Conservation (phyloP, 108 stramenopile species). For the Aurantiochytrium sp. region DNA sequence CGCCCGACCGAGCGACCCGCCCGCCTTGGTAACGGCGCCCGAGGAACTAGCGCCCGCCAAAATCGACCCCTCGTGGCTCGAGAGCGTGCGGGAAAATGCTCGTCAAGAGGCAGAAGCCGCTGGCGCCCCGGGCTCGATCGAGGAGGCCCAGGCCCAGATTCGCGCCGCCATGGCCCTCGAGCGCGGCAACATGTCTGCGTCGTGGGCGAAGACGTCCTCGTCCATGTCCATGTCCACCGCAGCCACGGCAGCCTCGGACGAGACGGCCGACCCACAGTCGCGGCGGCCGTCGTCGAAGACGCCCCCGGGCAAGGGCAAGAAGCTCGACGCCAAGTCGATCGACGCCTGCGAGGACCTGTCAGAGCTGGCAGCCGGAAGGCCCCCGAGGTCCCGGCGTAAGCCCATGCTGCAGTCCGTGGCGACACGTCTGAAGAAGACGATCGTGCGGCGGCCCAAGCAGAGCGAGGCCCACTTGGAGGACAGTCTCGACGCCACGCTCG, state of each 20-base stretch:
- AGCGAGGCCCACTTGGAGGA: background rate
- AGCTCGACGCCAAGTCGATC: background rate
- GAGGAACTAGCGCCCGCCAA: background rate
- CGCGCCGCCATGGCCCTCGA: background rate
- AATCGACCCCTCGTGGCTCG: background rate
- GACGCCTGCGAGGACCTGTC: background rate
- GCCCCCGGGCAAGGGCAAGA: background rate
- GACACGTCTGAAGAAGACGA: background rate
- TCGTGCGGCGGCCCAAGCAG: background rate
- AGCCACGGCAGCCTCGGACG: too few species aligned
- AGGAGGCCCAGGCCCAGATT: background rate
- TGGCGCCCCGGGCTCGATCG: background rate
- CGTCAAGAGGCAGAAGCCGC: background rate
- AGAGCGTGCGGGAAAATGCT: background rate
- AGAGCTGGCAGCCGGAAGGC: background rate
- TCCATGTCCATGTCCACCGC: too few species aligned
- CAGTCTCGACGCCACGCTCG: background rate
- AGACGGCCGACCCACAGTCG: too few species aligned
- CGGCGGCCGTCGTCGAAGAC: too few species aligned
- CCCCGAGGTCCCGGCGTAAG: background rate
- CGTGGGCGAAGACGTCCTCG: too few species aligned
- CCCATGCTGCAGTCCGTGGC: slow-evolving; percentile 30
- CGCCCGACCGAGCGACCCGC: background rate
- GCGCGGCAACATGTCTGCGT: background rate
- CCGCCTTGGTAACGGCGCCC: background rate